Evolutionary conservation across 352 stramenopile species (phyloP).

Genomic region (Phytophthora ramorum): DNA sequence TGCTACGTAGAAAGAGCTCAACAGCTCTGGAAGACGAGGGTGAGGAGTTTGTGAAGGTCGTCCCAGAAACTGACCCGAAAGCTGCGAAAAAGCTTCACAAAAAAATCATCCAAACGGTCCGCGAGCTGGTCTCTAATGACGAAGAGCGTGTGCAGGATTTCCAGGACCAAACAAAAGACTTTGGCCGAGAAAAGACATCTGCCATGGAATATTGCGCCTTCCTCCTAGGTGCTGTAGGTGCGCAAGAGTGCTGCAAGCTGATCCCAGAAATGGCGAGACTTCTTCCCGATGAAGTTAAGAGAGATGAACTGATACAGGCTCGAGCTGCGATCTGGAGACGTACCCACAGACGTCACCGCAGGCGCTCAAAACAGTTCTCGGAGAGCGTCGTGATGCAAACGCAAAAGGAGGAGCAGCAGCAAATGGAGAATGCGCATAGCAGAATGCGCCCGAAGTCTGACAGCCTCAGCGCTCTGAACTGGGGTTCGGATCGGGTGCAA

Average conservation of each 20-base stretch:
- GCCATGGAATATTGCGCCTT: constrained; percentile 84
- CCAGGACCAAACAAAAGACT: constrained; percentile 82
- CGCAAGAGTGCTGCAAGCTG: constrained; percentile 73
- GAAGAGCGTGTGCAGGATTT: constrained; percentile 83
- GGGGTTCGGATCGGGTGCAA: constrained; percentile 28
- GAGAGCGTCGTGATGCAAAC: constrained; percentile 75
- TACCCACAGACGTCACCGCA: constrained; percentile 62
- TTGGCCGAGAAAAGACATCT: constrained; percentile 69
- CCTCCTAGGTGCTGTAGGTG: constrained; percentile 68
- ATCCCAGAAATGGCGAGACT: constrained; percentile 78
- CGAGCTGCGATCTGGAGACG: constrained; percentile 70
- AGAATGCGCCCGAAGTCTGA: constrained; percentile 63
- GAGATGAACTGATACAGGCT: constrained; percentile 64
- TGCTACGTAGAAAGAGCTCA: constrained; percentile 37
- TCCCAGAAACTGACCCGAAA: constrained; percentile 59
- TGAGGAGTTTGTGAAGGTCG: constrained; percentile 61
- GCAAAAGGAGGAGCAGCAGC: constrained; percentile 54
- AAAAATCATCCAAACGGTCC: constrained; percentile 68
- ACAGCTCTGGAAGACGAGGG: constrained; percentile 49
- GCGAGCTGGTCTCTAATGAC: constrained; percentile 64
- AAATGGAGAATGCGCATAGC: constrained; percentile 30
- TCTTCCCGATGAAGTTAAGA: constrained; percentile 71
- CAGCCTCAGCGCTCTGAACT: constrained; percentile 36
- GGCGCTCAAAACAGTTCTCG: constrained; percentile 84
- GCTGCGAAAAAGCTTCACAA: constrained; percentile 81